phyloP scores from a whole-genome alignment of 768 basidiomycete species.

The Macrocybe gigantea region DNA sequence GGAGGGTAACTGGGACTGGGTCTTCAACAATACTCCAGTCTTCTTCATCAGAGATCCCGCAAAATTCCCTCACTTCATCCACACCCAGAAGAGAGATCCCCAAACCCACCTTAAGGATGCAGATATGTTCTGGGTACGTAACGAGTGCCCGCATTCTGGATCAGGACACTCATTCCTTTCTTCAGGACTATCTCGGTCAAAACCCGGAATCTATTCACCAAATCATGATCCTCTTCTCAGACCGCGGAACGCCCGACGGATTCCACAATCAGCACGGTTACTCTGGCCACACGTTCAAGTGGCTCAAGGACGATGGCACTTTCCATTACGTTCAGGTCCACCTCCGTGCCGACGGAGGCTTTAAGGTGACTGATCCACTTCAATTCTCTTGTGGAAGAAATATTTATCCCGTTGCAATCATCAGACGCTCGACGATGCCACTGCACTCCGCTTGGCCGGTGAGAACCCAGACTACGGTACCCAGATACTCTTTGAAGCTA shows the following conservation, averaged over 20 bases:
- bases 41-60: constrained; percentile 86
- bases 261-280: constrained; percentile 87
- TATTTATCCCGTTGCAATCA: neutral
- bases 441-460: constrained; percentile 61
- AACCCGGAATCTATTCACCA: constrained; percentile 90
- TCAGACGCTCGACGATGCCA: constrained; percentile 65
- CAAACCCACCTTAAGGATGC: constrained; percentile 88
- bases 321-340: constrained; percentile 89
- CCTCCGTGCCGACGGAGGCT: constrained; percentile 70
- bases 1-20: constrained; percentile 90
- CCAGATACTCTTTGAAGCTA: constrained; percentile 71
- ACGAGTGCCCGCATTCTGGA: neutral
- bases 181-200: constrained; percentile 80
- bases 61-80: constrained; percentile 93
- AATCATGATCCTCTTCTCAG: constrained; percentile 88
- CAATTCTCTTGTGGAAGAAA: neutral
- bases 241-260: constrained; percentile 91
- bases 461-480: constrained; percentile 85
- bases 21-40: constrained; percentile 89
- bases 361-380: constrained; percentile 46
- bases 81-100: constrained; percentile 89
- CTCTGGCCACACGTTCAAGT: constrained; percentile 89
- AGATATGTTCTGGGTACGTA: constrained; percentile 75
- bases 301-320: constrained; percentile 78
- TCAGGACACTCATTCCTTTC: constrained; percentile 10